Evolutionary conservation across 345 rosid genomes (phyloP).

Genomic region (Ricinus communis): DNA sequence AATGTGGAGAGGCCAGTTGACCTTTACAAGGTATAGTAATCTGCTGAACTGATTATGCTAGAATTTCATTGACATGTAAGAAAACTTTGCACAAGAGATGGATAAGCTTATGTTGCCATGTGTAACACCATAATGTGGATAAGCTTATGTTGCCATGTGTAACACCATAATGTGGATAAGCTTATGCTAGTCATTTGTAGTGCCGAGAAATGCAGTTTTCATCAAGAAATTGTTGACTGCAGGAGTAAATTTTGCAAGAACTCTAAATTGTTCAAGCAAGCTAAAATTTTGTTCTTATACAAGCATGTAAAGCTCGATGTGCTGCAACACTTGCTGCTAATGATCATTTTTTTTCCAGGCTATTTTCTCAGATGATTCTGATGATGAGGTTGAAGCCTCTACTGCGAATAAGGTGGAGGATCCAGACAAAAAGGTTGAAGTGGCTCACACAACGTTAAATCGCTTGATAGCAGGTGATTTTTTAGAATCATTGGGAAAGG

Average conservation of each 20-base stretch:
- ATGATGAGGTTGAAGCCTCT: conserved; percentile 57
- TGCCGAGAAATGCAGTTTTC: background rate
- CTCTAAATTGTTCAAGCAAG: background rate
- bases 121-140: background rate
- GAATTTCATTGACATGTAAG: background rate
- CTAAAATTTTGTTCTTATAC: background rate
- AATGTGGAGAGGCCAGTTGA: conserved; percentile 93
- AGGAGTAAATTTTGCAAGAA: background rate
- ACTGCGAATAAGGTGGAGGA: conserved; percentile 40
- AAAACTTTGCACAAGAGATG: background rate
- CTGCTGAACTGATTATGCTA: conserved; percentile 11
- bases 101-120: background rate
- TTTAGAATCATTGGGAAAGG: conserved; percentile 89
- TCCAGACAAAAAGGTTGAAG: conserved; percentile 65
- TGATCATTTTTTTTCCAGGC: conserved; percentile 48
- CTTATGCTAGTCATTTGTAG: too few relatives aligned
- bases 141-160: background rate
- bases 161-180: background rate
- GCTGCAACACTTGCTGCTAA: background rate
- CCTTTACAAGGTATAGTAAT: conserved; percentile 79
- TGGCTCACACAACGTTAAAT: conserved; percentile 73
- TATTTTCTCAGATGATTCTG: conserved; percentile 91
- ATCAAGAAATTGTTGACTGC: background rate
- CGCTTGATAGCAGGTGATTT: conserved; percentile 94
- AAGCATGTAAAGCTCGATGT: background rate